A percentile compares a stretch with the other conserved stretches of the same genome.
Conservation (phyloP, 2,329 filamentous ascomycete species). For the Aspergillus pseudonomiae region DNA sequence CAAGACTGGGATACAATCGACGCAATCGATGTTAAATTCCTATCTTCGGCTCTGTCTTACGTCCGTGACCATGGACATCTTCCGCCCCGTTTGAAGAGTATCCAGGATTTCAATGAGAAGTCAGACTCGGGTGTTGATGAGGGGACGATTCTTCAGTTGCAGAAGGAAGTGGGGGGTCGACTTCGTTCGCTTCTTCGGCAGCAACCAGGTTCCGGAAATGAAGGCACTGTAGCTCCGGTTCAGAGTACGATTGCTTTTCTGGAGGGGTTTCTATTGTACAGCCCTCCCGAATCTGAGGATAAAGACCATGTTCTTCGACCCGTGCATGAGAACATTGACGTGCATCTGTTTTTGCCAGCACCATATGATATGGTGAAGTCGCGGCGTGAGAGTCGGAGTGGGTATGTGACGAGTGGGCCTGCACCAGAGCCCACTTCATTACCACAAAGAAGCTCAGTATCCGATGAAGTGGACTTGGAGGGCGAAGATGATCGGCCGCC, state of each 20-base stretch:
- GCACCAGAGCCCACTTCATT: conserved; percentile 30
- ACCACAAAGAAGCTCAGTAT: conserved; percentile 1
- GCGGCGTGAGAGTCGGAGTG: conserved; percentile 45
- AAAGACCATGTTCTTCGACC: conserved; percentile 29
- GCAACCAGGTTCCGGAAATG: neutral
- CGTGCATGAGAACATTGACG: conserved; percentile 58
- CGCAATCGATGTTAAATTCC: conserved; percentile 70
- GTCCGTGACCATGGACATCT: conserved; percentile 66
- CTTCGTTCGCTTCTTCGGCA: conserved; percentile 11
- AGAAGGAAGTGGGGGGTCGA: conserved; percentile 24
- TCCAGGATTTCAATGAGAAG: conserved; percentile 62
- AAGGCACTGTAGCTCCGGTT: neutral
- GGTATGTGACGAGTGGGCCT: conserved; percentile 52
- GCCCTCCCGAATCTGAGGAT: conserved; percentile 39
- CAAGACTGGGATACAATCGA: conserved; percentile 92
- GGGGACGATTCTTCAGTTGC: conserved; percentile 28
- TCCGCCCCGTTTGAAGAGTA: conserved; percentile 55
- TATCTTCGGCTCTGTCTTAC: conserved; percentile 68
- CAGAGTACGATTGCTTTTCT: conserved; percentile 66
- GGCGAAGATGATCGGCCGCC: conserved; percentile 40
- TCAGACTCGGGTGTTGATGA: conserved; percentile 46
- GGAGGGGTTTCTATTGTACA: conserved; percentile 87
- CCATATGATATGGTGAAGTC: conserved; percentile 55
- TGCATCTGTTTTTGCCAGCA: conserved; percentile 77
- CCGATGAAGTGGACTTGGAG: conserved; percentile 30